Conservation (phyloP, 192 early-diverging fungal genomes). For the Backusella parvicylindrica region DNA sequence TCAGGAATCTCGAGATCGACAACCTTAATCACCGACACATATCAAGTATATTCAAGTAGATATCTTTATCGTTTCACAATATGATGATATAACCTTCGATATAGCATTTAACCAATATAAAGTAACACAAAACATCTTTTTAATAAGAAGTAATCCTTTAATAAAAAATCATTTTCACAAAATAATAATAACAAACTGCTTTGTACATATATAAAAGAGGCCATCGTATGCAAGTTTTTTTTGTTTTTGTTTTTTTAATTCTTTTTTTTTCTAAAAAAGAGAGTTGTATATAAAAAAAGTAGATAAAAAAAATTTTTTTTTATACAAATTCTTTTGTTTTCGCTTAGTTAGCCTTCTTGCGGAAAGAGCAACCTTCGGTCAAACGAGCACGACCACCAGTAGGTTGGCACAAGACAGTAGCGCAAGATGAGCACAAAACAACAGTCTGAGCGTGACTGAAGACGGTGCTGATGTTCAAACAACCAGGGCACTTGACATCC, state of each 20-base stretch:
- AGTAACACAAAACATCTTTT: background rate
- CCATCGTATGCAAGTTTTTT: background rate
- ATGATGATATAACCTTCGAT: too few species aligned
- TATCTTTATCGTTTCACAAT: too few species aligned
- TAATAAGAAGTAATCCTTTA: background rate
- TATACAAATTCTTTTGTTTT: background rate
- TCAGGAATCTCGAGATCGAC: too few species aligned
- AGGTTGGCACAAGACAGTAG: constrained; percentile 97
- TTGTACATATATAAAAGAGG: background rate
- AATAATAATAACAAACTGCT: background rate
- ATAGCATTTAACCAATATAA: too few species aligned
- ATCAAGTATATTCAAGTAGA: too few species aligned
- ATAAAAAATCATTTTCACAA: background rate
- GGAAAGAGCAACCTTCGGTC: constrained; percentile 74
- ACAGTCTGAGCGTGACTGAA: constrained; percentile 99
- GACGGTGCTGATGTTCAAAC: constrained; percentile 97
- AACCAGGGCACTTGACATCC: constrained; percentile 95
- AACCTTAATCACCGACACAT: too few species aligned
- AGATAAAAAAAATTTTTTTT: background rate
- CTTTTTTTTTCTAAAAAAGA: background rate
- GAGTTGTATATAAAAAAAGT: background rate
- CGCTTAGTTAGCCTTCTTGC: constrained; percentile 26
- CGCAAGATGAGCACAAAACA: constrained; percentile 92
- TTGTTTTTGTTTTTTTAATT: background rate
- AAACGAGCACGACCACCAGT: constrained; percentile 98